Evolutionary conservation across 2,329 filamentous ascomycete genomes (phyloP), one percentile per base, ranked within the genome.

Genomic region (Fusarium nodosum): DNA sequence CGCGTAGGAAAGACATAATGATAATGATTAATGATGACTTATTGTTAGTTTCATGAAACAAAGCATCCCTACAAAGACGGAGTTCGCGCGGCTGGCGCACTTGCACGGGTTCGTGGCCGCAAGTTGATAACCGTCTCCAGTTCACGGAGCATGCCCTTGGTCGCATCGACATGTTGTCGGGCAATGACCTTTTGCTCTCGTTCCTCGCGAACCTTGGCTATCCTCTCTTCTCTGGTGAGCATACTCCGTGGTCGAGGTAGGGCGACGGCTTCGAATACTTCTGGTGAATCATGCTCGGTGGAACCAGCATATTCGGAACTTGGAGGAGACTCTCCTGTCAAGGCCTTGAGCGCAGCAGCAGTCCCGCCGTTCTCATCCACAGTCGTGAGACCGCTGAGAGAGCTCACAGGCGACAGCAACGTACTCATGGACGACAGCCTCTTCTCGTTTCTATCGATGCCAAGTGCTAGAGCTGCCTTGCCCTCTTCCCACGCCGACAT

Each of bases 261-360:
- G 3, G 94, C 93, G 38, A 98, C 88, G 0, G 94, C 96, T 80
- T 99, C 96, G 66, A 97, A 98, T 1, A 99, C 88, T 75, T 97
- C 92, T 55, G 91, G 90, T 57, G 88, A 87, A 53, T 93, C 91
- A 2, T 83, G 85, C 60, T 88, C 87, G 50, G 89, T 89, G 2
- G 84, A 85, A 16, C 80, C 80, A 66, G 84, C 86, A 50, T 83
- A 81, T 42, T 87, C 86, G 33, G 84, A 81, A 59, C 83, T 86
- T 30, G 82, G 82, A 16, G 84, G 82, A 24, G 83, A 82, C 53
- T 94, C 93, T 48, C 93, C 93, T 64, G 89, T 97, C 52, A 97
- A 83, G 3, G 91, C 90, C 68, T 90, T 90, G 28, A 97, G 84
- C 1, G 95, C 94, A 72, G 87, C 86, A 11, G 82, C 79, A 4